Base-by-base conservation (phyloP, 371 early-diverging fungal genomes). In the Actinomortierella ambigua region DNA sequence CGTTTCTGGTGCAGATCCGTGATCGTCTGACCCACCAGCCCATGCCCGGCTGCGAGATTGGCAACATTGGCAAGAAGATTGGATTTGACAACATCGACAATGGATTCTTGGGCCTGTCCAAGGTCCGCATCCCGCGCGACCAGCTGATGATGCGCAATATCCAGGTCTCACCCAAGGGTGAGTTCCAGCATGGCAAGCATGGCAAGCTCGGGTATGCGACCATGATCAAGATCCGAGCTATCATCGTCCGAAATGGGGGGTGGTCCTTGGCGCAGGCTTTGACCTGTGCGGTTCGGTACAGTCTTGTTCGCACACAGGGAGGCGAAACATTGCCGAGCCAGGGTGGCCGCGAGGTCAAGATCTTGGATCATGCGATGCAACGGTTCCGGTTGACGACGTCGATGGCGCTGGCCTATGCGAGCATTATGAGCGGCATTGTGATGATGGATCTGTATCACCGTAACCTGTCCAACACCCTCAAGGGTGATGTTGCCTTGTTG, bases 51-150 rank as follows among this genome's bases (percentile, higher is more conserved):
- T 85, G 95, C 55, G 89, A 88, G 23, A 88, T 95, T 11, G 95
- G 94, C 50, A 95, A 96, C 61, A 83, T 94, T 68, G 95, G 95
- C 7, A 85, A 90, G 62, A 95, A 95, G 81, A 86, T 92, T 42
- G 95, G 95, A 6, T 87, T 87, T 79, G 89, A 90, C 58, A 76
- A 85, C 2, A 84, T 92, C 61, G 95, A 95, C 79, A 94, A 93
- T 66, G 95, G 95, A 1, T 93, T 88, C 78, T 71, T 93, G 63
- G 70, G 88, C 55, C 86, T 94, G 54, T 81, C 89, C 63, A 83
- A 84, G 53, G 88, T 86, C 65, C 88, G 90, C 18, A 82, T 95
- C 48, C 93, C 94, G 9, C 88, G 90, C 28, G 65, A 85, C 50
- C 78, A 90, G 57, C 86, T 95, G 83, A 79, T 94, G 76, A 87